These are phyloP conservation scores for Actinomortierella wolfii DNA, from an alignment of 371 early-diverging fungal species.

Conservation along the genomic window DNA sequence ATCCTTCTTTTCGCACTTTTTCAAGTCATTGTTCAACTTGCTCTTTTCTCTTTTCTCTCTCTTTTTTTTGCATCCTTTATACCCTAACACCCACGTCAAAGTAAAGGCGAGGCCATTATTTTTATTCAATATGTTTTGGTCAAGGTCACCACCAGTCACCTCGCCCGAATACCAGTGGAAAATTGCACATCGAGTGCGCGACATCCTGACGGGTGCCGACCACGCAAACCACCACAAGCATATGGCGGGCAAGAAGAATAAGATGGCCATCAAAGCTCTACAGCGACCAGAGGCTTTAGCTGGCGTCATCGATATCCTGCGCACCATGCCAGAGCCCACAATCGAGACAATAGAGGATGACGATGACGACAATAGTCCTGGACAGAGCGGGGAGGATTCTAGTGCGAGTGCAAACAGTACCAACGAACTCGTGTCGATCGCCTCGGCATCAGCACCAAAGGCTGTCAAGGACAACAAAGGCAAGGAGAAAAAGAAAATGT, in stretches of 20 bases:
- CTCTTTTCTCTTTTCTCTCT: too few relatives aligned
- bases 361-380: slow-evolving; percentile 29
- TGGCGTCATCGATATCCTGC: slow-evolving; percentile 39
- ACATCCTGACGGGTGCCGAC: slow-evolving; percentile 32
- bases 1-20: too few relatives aligned
- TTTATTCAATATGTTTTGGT: slow-evolving; percentile 12
- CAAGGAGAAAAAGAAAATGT: background rate
- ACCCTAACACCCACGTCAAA: too few relatives aligned
- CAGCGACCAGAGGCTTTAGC: slow-evolving; percentile 43
- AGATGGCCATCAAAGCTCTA: slow-evolving; percentile 33
- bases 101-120: too few relatives aligned
- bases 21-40: too few relatives aligned
- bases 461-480: background rate
- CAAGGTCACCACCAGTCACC: slow-evolving; percentile 20
- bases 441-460: too few relatives aligned
- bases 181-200: slow-evolving; percentile 32
- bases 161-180: slow-evolving; percentile 35
- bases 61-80: too few relatives aligned
- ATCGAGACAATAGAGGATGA: slow-evolving; percentile 13
- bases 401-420: too few relatives aligned
- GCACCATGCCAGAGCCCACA: slow-evolving; percentile 37
- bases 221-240: slow-evolving; percentile 11
- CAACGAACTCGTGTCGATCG: too few relatives aligned
- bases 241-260: slow-evolving; percentile 8
- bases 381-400: too few relatives aligned